These are phyloP conservation scores for Cladochytrium tenue DNA, from an alignment of 371 early-diverging fungal genomes.

Conservation along the genomic window DNA sequence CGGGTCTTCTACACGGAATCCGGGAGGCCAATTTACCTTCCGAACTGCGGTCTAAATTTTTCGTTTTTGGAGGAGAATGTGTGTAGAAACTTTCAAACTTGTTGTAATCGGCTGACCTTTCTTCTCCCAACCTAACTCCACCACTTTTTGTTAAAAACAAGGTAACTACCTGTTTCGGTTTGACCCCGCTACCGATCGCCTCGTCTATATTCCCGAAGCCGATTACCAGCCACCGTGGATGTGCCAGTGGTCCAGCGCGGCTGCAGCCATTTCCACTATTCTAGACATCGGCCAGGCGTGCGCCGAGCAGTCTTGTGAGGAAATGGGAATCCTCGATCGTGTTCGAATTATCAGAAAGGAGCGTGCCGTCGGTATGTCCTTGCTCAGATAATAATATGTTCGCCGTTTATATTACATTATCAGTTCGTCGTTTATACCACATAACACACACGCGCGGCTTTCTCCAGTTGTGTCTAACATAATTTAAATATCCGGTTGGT, in stretches of 20 bases:
- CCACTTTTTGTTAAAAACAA: too few relatives aligned
- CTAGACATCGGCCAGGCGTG: constrained; percentile 72
- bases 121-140: constrained; percentile 5
- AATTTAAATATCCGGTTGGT: not conserved
- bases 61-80: constrained; percentile 62
- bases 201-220: constrained; percentile 64
- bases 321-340: constrained; percentile 58
- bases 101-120: not conserved
- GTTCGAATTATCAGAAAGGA: constrained; percentile 69
- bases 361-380: constrained; percentile 65
- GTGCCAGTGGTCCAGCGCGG: constrained; percentile 25
- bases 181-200: constrained; percentile 44
- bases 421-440: too few relatives aligned
- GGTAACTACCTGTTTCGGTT: constrained; percentile 80
- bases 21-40: constrained; percentile 43
- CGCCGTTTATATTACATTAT: too few relatives aligned
- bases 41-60: constrained; percentile 60
- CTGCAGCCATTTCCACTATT: constrained; percentile 53
- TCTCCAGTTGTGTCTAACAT: not conserved
- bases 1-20: constrained; percentile 70
- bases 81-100: not conserved
- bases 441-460: too few relatives aligned
- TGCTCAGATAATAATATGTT: not conserved
- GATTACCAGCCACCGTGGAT: constrained; percentile 35
- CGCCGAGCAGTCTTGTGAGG: constrained; percentile 52